Base-by-base conservation (phyloP, 306 rosid genomes). In the Pyrus pyrifolia region DNA sequence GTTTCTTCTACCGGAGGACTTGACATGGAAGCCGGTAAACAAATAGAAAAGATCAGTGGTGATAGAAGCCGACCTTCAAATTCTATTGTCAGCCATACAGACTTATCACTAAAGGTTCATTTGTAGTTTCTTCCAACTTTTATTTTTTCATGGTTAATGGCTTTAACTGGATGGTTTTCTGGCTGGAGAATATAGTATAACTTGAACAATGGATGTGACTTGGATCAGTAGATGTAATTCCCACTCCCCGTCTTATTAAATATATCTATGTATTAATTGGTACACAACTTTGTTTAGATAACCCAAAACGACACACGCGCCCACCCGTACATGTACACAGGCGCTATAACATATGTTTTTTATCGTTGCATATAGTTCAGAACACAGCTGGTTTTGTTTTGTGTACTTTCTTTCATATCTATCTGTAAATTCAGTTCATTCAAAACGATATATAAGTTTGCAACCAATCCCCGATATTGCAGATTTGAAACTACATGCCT, bases 31-130 rank as follows among this genome's bases (percentile, higher is more conserved):
- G 71, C 72, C 40, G 75, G 90, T 77, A 87, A 80, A 86, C 79
- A 76, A 73, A 76, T 25, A 11, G 88, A 85, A 75, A 53, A 40
- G 78, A 74, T 69, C 62, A 82, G 72, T 53, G 85, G 79, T 63
- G 62, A 78, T 77, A 76, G 82, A 79, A 80, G 77, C 73, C 71
- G 69, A 42, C 60, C 31, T 52, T 79, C 88, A 77, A 86, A 59
- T 46, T 84, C 92, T 59, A 63, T 71, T 45, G 52, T 65, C 79
- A 83, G 81, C 57, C 84, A 81, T 76, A 86, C 79, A 67, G 89
- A 89, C 73, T 63, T 89, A 74, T 79, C 82, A 75, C 86, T 89
- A 83, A 93, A 89, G 89, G 99, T 89, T 67, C 74, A 90, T 73
- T 72, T 61, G 13, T 31, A 29, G 72, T 70, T n/a, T 46, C 52